Percentiles rank a stretch among this genome's conserved stretches.
Conservation (phyloP, 2,329 filamentous ascomycete genomes). For the Fusarium lateritium region DNA sequence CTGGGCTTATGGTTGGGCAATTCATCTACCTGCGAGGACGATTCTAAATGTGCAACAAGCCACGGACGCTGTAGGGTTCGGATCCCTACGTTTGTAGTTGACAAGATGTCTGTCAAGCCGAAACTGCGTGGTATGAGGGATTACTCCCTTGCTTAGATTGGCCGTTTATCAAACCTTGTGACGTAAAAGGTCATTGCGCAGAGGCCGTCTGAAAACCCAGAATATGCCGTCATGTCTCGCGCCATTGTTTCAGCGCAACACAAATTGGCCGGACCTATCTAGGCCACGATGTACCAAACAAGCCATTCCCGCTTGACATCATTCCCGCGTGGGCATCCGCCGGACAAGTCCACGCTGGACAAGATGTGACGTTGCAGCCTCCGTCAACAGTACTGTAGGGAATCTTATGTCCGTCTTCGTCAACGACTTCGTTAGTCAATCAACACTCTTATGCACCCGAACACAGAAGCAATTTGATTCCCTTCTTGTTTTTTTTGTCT, state of each 20-base stretch:
- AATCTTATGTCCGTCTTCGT: slow-evolving; percentile 9
- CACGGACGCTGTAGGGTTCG: slow-evolving; percentile 6
- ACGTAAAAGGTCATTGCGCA: slow-evolving; percentile 26
- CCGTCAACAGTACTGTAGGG: slow-evolving; percentile 12
- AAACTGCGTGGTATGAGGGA: slow-evolving; percentile 11
- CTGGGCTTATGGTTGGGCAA: slow-evolving; percentile 31
- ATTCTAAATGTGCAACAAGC: slow-evolving; percentile 9
- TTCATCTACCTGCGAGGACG: slow-evolving; percentile 13
- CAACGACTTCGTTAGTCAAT: slow-evolving; percentile 16
- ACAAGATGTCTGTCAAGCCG: not conserved
- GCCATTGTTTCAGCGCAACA: slow-evolving; percentile 38
- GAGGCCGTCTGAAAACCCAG: slow-evolving; percentile 7
- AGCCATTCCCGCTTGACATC: slow-evolving; percentile 26
- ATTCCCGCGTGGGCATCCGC: slow-evolving; percentile 15
- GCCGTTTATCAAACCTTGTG: slow-evolving; percentile 31
- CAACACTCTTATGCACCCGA: slow-evolving; percentile 27
- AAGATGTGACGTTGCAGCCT: slow-evolving; percentile 18
- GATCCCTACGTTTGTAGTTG: slow-evolving; percentile 9
- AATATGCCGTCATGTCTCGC: slow-evolving; percentile 46
- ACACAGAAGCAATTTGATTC: slow-evolving; percentile 41
- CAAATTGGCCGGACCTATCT: slow-evolving; percentile 20
- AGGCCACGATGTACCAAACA: slow-evolving; percentile 17
- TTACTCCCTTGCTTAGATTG: slow-evolving; percentile 30
- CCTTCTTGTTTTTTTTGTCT: slow-evolving; percentile 47
- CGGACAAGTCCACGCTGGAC: slow-evolving; percentile 1